A percentile compares a stretch with the other conserved stretches of the same genome.
These are phyloP conservation scores for Telfairia occidentalis DNA, from an alignment of 331 rosid species.

Conservation along the genomic window DNA sequence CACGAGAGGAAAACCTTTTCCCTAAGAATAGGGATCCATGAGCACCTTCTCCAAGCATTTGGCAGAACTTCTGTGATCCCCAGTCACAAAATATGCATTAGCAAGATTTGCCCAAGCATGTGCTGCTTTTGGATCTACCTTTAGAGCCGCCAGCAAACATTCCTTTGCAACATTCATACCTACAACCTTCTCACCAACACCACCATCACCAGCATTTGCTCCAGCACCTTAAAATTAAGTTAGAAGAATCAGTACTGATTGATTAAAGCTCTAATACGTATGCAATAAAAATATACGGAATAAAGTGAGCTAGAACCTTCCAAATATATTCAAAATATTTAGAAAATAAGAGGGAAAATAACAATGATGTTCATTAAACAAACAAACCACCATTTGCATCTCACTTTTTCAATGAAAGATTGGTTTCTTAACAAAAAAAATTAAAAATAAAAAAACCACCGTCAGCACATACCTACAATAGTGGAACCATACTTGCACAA, in stretches of 20 bases:
- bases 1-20: neutral
- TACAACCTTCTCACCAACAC: slow-evolving; percentile 39
- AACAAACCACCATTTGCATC: no score
- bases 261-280: slow-evolving; percentile 14
- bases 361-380: neutral
- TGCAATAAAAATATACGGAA: neutral
- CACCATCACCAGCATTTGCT: slow-evolving; percentile 60
- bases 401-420: no score
- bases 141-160: slow-evolving; percentile 72
- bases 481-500: slow-evolving; percentile 71
- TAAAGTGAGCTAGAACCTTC: neutral
- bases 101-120: slow-evolving; percentile 93
- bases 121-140: slow-evolving; percentile 75
- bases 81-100: slow-evolving; percentile 51
- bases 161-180: slow-evolving; percentile 77
- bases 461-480: slow-evolving; percentile 58
- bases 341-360: neutral
- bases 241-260: slow-evolving; percentile 1
- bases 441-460: neutral
- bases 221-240: slow-evolving; percentile 62
- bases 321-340: neutral
- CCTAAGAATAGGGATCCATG: neutral
- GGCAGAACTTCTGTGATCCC: slow-evolving; percentile 87
- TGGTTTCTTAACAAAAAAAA: no score
- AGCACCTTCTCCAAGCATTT: slow-evolving; percentile 98